Percentiles rank a stretch among this genome's conserved stretches.
These are phyloP conservation scores for Sutorius australiensis DNA, from an alignment of 768 basidiomycete species.

Conservation along the genomic window DNA sequence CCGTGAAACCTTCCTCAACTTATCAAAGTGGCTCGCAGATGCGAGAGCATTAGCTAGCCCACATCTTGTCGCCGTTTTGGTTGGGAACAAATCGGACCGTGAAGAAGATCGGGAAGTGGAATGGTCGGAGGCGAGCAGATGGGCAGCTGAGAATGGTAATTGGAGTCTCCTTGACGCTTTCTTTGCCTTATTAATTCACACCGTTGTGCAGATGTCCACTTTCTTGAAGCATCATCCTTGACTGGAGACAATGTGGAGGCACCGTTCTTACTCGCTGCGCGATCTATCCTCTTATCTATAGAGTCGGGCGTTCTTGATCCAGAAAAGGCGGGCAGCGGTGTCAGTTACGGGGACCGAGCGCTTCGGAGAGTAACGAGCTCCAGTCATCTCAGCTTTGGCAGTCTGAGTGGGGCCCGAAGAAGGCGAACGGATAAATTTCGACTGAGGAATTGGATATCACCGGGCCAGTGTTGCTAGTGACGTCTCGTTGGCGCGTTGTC, in stretches of 20 bases:
- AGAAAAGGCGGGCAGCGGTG: constrained; percentile 91
- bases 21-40: constrained; percentile 89
- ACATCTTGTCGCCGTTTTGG: constrained; percentile 82
- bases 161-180: constrained; percentile 3
- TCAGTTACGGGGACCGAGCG: constrained; percentile 94
- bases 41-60: constrained; percentile 91
- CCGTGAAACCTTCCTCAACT: constrained; percentile 80
- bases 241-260: constrained; percentile 92
- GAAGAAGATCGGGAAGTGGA: constrained; percentile 96
- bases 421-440: constrained; percentile 57
- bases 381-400: constrained; percentile 85
- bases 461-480: constrained; percentile 62
- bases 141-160: constrained; percentile 94
- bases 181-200: constrained; percentile 2
- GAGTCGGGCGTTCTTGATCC: constrained; percentile 90
- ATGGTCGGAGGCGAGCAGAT: constrained; percentile 90
- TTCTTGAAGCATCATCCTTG: constrained; percentile 89
- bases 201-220: constrained; percentile 71
- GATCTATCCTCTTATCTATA: constrained; percentile 84
- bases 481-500: neutral
- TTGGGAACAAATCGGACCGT: constrained; percentile 93
- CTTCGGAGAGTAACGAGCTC: constrained; percentile 87
- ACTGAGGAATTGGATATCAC: constrained; percentile 58
- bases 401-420: constrained; percentile 64
- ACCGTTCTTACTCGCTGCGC: constrained; percentile 84